A percentile compares a stretch with the other conserved stretches of the same genome.
Conservation (phyloP, 2,329 filamentous ascomycete species). For the Blastomyces silverae region DNA sequence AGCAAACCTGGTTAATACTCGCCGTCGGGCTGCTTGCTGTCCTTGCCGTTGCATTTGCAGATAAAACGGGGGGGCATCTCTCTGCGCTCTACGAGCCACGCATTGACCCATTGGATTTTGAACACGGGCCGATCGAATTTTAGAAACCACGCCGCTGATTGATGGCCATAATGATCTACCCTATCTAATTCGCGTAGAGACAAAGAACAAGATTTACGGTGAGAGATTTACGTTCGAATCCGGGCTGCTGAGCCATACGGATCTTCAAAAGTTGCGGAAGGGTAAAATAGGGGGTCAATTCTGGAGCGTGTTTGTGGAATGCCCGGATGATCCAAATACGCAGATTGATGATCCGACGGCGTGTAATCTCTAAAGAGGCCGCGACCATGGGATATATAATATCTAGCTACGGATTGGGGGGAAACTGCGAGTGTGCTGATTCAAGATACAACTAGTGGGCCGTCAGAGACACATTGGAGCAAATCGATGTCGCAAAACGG, state of each 20-base stretch:
- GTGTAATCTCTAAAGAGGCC: conserved; percentile 1
- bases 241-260: conserved; percentile 26
- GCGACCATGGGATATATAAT: neutral
- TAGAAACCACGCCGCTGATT: conserved; percentile 27
- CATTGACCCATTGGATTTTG: conserved; percentile 16
- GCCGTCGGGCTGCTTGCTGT: neutral
- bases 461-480: conserved; percentile 28
- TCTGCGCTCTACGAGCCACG: neutral
- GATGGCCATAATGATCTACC: conserved; percentile 34
- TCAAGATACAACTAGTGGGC: conserved; percentile 16
- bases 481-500: conserved; percentile 27
- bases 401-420: neutral
- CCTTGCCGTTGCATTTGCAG: neutral
- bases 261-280: conserved; percentile 25
- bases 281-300: conserved; percentile 30
- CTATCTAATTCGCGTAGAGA: conserved; percentile 26
- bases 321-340: conserved; percentile 17
- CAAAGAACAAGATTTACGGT: conserved; percentile 29
- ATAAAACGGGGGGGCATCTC: neutral
- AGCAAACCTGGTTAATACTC: neutral
- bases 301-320: conserved; percentile 30
- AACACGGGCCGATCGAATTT: conserved; percentile 24
- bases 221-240: conserved; percentile 22
- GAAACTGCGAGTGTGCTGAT: neutral
- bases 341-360: conserved; percentile 23